Base-by-base conservation (phyloP, 768 basidiomycete genomes). In the Lentinula lateritia region DNA sequence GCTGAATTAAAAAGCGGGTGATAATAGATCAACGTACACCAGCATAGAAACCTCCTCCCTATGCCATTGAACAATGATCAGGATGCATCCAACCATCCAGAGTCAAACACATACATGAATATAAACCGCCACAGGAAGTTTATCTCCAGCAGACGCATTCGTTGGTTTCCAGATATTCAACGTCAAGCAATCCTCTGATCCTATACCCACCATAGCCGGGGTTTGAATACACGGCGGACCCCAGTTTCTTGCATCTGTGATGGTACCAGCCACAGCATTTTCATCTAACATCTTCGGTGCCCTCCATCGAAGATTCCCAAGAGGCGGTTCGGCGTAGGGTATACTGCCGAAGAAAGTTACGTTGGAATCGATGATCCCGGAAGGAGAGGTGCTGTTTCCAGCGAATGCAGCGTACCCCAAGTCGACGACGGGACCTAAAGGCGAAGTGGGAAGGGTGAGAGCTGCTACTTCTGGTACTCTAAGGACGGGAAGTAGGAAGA, bases 171-270 rank as follows among this genome's bases (percentile, higher is more conserved):
- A 80, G 9, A 80, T 66, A 62, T 78, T 77, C 28, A 80, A 55
- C 8, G 69, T 75, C 42, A 80, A 65, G 55, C 78, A 80, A 62
- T 79, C 77, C 70, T 82, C 80, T 8, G 72, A 72, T 10, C 79
- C 80, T 28, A 80, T 71, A 9, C 79, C 79, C 6, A 78, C 76
- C 1, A 71, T 72, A 8, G 81, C 80, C 5, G 81, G 80, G 35
- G 73, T 66, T 65, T 82, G 81, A 35, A 82, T 74, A 62, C 80
- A 81, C 0, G 78, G 67, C 0, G 78, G 70, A 0, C 79, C 80
- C 74, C 76, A 82, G 57, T 73, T 75, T 52, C 78, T 65, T 32
- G 79, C 79, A 65, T 81, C 80, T 13, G 69, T 66, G 6, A 80
- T 70, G 32, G 64, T 50, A 12, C 64, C 63, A 0, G 71, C 63